Evolutionary conservation across 345 rosid genomes (phyloP).

Genomic region (Eucalyptus rudis): DNA sequence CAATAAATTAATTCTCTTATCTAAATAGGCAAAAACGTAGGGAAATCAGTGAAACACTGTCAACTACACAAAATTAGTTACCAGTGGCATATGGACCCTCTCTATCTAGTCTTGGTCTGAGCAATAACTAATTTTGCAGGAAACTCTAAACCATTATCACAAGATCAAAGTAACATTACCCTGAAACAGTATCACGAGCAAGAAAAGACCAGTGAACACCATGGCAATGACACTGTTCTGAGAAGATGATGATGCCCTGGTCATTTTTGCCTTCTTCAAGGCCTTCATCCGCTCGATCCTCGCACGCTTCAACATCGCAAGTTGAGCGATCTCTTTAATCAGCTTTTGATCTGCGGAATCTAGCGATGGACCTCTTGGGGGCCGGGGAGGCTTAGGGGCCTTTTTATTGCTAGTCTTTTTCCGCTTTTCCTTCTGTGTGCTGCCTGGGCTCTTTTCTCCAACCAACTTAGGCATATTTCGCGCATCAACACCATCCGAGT

Average conservation of each 20-base stretch:
- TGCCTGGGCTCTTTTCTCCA: slow-evolving; percentile 10
- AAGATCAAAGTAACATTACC: slow-evolving; percentile 15
- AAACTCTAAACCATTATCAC: neutral
- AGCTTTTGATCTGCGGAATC: slow-evolving; percentile 80
- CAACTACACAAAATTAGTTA: neutral
- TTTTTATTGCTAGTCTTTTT: slow-evolving; percentile 50
- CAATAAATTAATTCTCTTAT: neutral
- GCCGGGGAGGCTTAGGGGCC: slow-evolving; percentile 73
- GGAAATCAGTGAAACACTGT: neutral
- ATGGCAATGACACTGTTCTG: slow-evolving; percentile 39
- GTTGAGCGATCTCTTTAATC: slow-evolving; percentile 66
- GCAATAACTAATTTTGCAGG: neutral
- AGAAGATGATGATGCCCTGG: slow-evolving; percentile 46
- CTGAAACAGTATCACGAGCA: slow-evolving; percentile 26
- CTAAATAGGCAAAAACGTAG: neutral
- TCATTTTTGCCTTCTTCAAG: slow-evolving; percentile 61
- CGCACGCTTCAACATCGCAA: slow-evolving; percentile 80
- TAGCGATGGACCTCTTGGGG: slow-evolving; percentile 78
- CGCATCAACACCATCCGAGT: slow-evolving; percentile 1
- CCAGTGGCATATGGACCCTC: neutral
- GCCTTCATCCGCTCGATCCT: slow-evolving; percentile 79
- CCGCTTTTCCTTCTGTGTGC: slow-evolving; percentile 30
- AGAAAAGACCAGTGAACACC: slow-evolving; percentile 3
- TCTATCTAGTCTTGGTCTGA: neutral
- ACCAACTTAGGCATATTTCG: slow-evolving; percentile 11